These are phyloP conservation scores for Inga leiocalycina DNA, from an alignment of 306 rosid genomes.

Conservation along the genomic window DNA sequence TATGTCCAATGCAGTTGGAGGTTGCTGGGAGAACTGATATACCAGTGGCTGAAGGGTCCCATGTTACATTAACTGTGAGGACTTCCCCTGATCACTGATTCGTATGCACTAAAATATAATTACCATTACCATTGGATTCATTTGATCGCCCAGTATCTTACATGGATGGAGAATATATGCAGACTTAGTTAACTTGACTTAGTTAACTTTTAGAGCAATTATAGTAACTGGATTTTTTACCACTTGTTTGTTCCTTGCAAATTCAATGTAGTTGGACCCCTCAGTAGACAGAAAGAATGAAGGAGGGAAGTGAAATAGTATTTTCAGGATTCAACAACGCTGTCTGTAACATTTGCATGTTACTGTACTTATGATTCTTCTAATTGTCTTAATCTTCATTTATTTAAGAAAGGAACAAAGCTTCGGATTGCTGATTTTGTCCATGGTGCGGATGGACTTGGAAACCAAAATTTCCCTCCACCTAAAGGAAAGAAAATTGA, in stretches of 20 bases:
- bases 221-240: constrained; percentile 7
- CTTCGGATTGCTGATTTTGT: constrained; percentile 91
- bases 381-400: constrained; percentile 16
- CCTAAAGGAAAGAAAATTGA: constrained; percentile 78
- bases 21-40: constrained; percentile 89
- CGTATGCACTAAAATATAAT: not conserved
- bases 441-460: constrained; percentile 93
- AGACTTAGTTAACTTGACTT: not conserved
- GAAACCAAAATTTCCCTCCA: constrained; percentile 91
- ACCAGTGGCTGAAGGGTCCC: constrained; percentile 99
- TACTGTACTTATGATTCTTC: not conserved
- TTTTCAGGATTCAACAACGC: constrained; percentile 9
- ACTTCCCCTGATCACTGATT: not conserved
- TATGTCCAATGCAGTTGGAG: constrained; percentile 63
- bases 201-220: not conserved
- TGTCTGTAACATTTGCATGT: constrained; percentile 4
- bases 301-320: not conserved
- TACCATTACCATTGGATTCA: not conserved
- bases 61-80: constrained; percentile 74
- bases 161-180: not conserved
- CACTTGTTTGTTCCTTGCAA: not conserved
- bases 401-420: constrained; percentile 64
- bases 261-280: constrained; percentile 14
- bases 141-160: not conserved
- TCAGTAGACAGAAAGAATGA: not conserved